These are phyloP conservation scores for Pseudovirgaria hyperparasitica DNA, from an alignment of 2,329 filamentous ascomycete species.

Conservation along the genomic window DNA sequence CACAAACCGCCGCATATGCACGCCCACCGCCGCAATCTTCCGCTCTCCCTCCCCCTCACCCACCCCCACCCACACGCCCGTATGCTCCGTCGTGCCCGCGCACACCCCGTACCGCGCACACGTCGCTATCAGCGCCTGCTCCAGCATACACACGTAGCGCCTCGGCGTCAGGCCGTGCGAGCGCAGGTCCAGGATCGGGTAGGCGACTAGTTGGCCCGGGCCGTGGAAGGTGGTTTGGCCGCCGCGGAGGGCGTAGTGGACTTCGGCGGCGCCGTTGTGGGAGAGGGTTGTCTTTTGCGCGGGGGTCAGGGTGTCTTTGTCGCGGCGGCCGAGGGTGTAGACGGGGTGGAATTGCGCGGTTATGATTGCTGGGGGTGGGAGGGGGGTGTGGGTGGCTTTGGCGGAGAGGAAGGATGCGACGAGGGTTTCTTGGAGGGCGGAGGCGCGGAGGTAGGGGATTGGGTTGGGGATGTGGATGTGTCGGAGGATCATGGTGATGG, in stretches of 20 bases:
- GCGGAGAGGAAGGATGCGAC: slow-evolving; percentile 45
- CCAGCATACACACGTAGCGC: slow-evolving; percentile 66
- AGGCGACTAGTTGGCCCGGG: slow-evolving; percentile 84
- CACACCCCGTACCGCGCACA: slow-evolving; percentile 48
- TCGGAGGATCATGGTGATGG: slow-evolving; percentile 37
- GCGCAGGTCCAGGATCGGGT: slow-evolving; percentile 75
- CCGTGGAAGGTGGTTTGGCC: slow-evolving; percentile 93
- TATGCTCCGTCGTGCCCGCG: slow-evolving; percentile 56
- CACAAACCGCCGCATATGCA: slow-evolving; percentile 78
- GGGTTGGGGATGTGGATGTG: slow-evolving; percentile 46
- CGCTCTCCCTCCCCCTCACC: slow-evolving; percentile 24
- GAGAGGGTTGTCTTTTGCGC: slow-evolving; percentile 31
- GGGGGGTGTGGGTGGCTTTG: slow-evolving; percentile 36
- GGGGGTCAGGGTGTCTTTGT: slow-evolving; percentile 39
- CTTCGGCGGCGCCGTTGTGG: slow-evolving; percentile 38
- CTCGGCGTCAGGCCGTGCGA: slow-evolving; percentile 55
- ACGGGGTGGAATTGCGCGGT: slow-evolving; percentile 74
- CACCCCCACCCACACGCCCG: slow-evolving; percentile 60
- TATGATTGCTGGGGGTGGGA: slow-evolving; percentile 52
- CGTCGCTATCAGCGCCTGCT: slow-evolving; percentile 59
- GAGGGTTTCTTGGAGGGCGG: slow-evolving; percentile 43
- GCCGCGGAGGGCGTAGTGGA: slow-evolving; percentile 64
- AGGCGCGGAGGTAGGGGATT: slow-evolving; percentile 42
- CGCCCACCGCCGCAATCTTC: slow-evolving; percentile 84
- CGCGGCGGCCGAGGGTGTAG: slow-evolving; percentile 82